These are phyloP conservation scores for Schizothecium vesticola DNA, from an alignment of 495 filamentous ascomycete genomes.

Conservation along the genomic window DNA sequence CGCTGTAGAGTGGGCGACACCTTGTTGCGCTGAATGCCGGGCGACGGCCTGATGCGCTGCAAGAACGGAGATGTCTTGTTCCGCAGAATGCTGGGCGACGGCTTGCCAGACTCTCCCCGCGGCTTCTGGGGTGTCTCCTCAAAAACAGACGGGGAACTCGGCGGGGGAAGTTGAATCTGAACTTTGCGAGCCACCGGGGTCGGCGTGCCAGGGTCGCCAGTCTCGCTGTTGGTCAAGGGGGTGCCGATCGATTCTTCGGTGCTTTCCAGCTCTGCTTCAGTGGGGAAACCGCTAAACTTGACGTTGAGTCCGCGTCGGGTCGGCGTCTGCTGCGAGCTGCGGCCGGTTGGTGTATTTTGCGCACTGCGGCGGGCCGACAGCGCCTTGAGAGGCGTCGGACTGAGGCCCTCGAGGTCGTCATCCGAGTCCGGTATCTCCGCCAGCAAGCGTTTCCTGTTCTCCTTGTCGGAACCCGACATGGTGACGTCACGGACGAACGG, in stretches of 20 bases:
- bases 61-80: background rate
- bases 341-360: background rate
- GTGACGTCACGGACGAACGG: constrained; percentile 5
- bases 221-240: background rate
- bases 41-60: background rate
- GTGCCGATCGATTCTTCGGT: background rate
- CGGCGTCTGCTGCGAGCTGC: background rate
- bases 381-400: constrained; percentile 20
- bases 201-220: constrained; percentile 5
- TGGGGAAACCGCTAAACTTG: background rate
- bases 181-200: constrained; percentile 11
- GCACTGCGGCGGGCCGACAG: constrained; percentile 1
- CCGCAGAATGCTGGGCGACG: background rate
- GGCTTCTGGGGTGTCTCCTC: constrained; percentile 22
- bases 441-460: constrained; percentile 12
- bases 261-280: background rate
- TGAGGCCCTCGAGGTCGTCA: constrained; percentile 29
- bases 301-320: background rate
- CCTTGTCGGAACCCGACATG: constrained; percentile 2
- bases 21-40: background rate
- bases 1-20: background rate
- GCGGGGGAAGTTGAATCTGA: constrained; percentile 17
- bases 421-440: constrained; percentile 40
- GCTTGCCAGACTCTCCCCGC: background rate
- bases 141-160: constrained; percentile 18